Evolutionary conservation across 306 rosid genomes (phyloP), one percentile per base, ranked within the genome.

Genomic region (Argentina anserina): DNA sequence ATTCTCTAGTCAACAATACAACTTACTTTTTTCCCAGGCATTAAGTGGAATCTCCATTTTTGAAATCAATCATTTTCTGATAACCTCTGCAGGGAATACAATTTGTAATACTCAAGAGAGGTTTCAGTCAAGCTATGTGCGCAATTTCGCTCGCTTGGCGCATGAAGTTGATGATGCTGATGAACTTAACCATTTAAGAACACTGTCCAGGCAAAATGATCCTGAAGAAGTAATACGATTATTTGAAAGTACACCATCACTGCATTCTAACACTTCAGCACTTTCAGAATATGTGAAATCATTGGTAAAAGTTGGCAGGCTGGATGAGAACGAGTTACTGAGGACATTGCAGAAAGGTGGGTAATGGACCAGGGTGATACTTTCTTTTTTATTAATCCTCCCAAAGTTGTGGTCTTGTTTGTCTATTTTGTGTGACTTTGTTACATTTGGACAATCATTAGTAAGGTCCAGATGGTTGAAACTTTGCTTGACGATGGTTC

Each of bases 221-320:
- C 90, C 86, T n/a, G 99, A 94, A 81, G 87, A 91, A 29, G 97
- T 94, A 80, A 91, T 94, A 77, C 87, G 86, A 76, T 31, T 85
- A 64, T 94, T 91, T 87, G 97, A 94, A 86, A 91, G 87, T 59
- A 89, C 90, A 40, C 93, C 96, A 64, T 84, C 96, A 43, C 82
- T 94, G 74, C 93, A 90, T 34, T 67, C 81, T 47, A 94, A 87
- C 75, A 56, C 90, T 60, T 61, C 89, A 0, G 99, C 97, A 21
- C 88, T 91, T 73, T 86, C 97, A 37, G 97, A 91, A 81, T 91
- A 91, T 45, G 84, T 91, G 34, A 90, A 89, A 83, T 92, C 98
- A 59, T 74, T 91, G 36, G 97, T 91, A 59, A 87, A 77, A 81
- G 92, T 89, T 80, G 92, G 86, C 72, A 81, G 97, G 83, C 84